Base-by-base conservation (phyloP, 2,329 filamentous ascomycete species). In the Botryotinia convoluta region DNA sequence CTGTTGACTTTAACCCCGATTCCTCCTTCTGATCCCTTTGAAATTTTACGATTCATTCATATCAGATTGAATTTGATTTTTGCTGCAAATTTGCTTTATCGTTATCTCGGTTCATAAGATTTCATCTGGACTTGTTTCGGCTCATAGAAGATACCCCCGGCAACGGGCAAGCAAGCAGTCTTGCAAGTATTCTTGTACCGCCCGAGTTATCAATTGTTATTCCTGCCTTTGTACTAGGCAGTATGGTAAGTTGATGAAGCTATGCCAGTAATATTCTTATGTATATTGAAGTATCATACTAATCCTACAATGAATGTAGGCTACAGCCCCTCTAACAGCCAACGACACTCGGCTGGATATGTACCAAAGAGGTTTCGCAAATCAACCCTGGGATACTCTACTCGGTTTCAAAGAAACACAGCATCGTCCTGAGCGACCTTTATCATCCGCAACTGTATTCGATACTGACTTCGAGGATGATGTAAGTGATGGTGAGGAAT, bases 381-480 rank as follows among this genome's bases (percentile, higher is more conserved):
- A 26, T 37, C 84, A 84, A 73, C 79, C 81, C 39, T 85, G 86
- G 77, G 87, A 90, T 82, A 83, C 89, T 29, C 89, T 92, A 80
- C 92, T 92, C 82, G 86, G 86, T 77, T 82, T 87, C 75, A 88
- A 87, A 78, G 85, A 87, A 74, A 79, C 80, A 75, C 72, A 71
- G 63, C 74, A 85, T 82, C 84, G 84, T 72, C 35, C 16, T 54
- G 71, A 68, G 44, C 51, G 71, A 69, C 92, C 92, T 57, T 82
- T 88, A 54, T 95, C 93, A 54, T 87, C 92, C 74, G 88, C 91
- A 61, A 95, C 92, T 35, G 92, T 94, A 76, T 90, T 91, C 80
- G 93, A 94, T 79, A 93, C 92, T 59, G 93, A 95, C 71, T 85
- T 87, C 74, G 93, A 94, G 76, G 90, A 92, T 67, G 83, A 84